Evolutionary conservation across 805 yeast genomes (phyloP).

Genomic region (Allodekkera sacchari): DNA sequence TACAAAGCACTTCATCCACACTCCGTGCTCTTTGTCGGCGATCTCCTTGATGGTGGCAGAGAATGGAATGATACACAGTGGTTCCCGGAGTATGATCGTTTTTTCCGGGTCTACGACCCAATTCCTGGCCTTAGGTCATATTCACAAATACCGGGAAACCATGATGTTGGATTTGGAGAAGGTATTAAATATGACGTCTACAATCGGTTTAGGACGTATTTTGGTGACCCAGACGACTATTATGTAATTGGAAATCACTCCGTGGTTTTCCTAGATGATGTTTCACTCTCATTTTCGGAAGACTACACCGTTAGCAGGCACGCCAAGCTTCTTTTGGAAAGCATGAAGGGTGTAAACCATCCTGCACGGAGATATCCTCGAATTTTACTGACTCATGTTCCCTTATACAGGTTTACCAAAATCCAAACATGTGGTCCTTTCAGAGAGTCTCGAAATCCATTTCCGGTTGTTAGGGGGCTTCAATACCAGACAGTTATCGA

Average conservation of each 20-base stretch:
- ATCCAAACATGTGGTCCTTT: conserved; percentile 63
- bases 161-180: conserved; percentile 91
- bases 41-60: conserved; percentile 91
- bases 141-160: conserved; percentile 79
- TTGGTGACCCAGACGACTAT: conserved; percentile 61
- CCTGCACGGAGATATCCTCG: conserved; percentile 38
- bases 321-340: conserved; percentile 45
- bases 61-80: conserved; percentile 69
- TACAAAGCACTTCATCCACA: conserved; percentile 67
- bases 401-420: conserved; percentile 63
- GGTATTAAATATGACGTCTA: conserved; percentile 49
- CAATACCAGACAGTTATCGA: conserved; percentile 91
- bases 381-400: conserved; percentile 79
- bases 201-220: conserved; percentile 57
- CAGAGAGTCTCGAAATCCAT: conserved; percentile 56
- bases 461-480: conserved; percentile 66
- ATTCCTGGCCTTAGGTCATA: conserved; percentile 26
- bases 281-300: conserved; percentile 60
- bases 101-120: conserved; percentile 46
- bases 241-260: conserved; percentile 62
- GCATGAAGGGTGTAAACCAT: conserved; percentile 17
- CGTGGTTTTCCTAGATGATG: conserved; percentile 70
- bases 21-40: conserved; percentile 75
- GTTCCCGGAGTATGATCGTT: conserved; percentile 55
- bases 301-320: conserved; percentile 35